These are phyloP conservation scores for Eucalyptus leucophloia DNA, from an alignment of 345 rosid species.

Conservation along the genomic window DNA sequence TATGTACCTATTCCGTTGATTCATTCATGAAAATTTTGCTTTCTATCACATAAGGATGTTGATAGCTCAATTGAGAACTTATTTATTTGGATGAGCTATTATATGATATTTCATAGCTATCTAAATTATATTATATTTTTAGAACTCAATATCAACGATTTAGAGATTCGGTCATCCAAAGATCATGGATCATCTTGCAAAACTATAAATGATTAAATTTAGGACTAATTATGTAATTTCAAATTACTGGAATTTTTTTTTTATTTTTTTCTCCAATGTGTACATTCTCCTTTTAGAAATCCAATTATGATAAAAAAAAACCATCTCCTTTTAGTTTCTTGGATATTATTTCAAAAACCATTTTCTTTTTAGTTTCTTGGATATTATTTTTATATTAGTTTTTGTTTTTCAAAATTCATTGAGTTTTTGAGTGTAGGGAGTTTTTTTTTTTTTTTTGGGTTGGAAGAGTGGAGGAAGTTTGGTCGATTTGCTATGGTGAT, in stretches of 20 bases:
- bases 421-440: neutral
- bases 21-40: neutral
- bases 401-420: neutral
- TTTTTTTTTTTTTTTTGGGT: no score
- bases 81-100: neutral
- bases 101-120: neutral
- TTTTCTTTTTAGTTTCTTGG: neutral
- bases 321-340: no score
- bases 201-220: neutral
- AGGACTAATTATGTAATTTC: neutral
- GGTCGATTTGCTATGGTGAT: neutral
- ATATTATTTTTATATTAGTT: neutral
- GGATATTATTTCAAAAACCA: neutral
- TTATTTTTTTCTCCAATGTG: neutral
- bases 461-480: neutral
- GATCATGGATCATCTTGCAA: neutral
- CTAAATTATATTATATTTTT: neutral
- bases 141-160: rapidly evolving
- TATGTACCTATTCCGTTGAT: neutral
- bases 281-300: neutral
- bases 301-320: neutral
- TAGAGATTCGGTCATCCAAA: neutral
- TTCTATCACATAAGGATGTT: neutral
- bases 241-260: neutral
- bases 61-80: neutral